Evolutionary conservation across 805 yeast species (phyloP), one percentile per base, ranked within the genome.

Genomic region (Blastobotrys parvus): DNA sequence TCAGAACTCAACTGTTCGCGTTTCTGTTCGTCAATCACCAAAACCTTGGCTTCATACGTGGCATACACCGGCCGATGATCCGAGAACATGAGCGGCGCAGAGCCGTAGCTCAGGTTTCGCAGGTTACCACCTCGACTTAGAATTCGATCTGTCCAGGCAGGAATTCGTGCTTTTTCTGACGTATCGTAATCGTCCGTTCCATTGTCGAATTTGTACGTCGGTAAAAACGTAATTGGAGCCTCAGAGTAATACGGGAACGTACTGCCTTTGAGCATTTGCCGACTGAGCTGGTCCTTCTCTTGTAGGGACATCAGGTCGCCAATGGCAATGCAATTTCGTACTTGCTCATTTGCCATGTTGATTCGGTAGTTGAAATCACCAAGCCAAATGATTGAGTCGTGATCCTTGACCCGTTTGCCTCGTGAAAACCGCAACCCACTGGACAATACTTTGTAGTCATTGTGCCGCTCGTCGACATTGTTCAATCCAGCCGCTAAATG

Each of bases 141-240:
- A 43, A 86, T 81, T 56, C 98, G 70, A 61, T 90, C 98, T 0
- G 97, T 90, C 97, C 97, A 90, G 0, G 96, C 82, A 1, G 98
- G 98, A 3, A 85, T 80, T 53, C 98, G 72, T 49, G 82, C 90
- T 59, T 90, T 90, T 53, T 90, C 98, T 8, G 94, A 82, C 1
- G 94, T 71, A 60, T 90, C 97, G 59, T 89, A 92, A 16, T 61
- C 66, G 39, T 75, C 71, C 0, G 95, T 81, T 3, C 90, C 92
- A 48, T 82, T 81, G 59, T 90, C 95, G 62, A 77, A 90, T 58
- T 90, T 90, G 65, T 90, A 90, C 0, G 98, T 92, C 7, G 97
- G 98, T 31, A 75, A 71, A 59, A 92, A 90, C 35, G 68, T 75
- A 43, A 90, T 75, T 20, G 80, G 78, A 49, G 78, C 75, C 58